A percentile compares a stretch with the other conserved stretches of the same genome.
These are phyloP conservation scores for Fraxinus pennsylvanica DNA, from an alignment of 257 asterid genomes.

Conservation along the genomic window DNA sequence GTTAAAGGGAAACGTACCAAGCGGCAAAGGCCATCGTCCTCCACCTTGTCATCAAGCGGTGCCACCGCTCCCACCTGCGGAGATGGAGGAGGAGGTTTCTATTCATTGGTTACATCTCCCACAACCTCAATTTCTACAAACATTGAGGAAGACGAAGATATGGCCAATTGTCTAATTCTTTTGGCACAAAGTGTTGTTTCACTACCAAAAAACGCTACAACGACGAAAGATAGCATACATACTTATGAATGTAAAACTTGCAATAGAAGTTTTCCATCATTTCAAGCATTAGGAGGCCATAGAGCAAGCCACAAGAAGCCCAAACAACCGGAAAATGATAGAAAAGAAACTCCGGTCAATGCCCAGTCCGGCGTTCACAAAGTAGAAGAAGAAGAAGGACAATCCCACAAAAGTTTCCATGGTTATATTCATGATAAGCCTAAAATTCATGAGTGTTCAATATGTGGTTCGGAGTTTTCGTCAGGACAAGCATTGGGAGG, in stretches of 20 bases:
- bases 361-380: not conserved
- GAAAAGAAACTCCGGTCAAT: constrained; percentile 24
- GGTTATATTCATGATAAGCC: constrained; percentile 21
- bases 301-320: constrained; percentile 82
- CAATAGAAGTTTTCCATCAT: constrained; percentile 66
- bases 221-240: constrained; percentile 41
- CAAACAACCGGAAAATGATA: constrained; percentile 38
- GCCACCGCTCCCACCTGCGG: not conserved
- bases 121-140: constrained; percentile 47
- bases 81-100: constrained; percentile 12
- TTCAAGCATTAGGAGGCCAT: constrained; percentile 92
- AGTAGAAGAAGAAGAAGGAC: not conserved
- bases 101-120: constrained; percentile 28
- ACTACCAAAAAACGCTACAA: constrained; percentile 4
- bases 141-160: constrained; percentile 62
- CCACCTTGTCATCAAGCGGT: constrained; percentile 33
- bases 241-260: constrained; percentile 86
- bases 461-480: constrained; percentile 76
- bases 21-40: constrained; percentile 58
- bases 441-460: constrained; percentile 75
- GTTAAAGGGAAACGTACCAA: constrained; percentile 66
- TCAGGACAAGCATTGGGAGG: constrained; percentile 96
- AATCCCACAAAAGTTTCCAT: constrained; percentile 1
- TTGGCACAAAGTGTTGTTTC: constrained; percentile 57
- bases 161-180: constrained; percentile 87